phyloP scores from a whole-genome alignment of 148 eudicot genomes.

The Diospyros lotus region DNA sequence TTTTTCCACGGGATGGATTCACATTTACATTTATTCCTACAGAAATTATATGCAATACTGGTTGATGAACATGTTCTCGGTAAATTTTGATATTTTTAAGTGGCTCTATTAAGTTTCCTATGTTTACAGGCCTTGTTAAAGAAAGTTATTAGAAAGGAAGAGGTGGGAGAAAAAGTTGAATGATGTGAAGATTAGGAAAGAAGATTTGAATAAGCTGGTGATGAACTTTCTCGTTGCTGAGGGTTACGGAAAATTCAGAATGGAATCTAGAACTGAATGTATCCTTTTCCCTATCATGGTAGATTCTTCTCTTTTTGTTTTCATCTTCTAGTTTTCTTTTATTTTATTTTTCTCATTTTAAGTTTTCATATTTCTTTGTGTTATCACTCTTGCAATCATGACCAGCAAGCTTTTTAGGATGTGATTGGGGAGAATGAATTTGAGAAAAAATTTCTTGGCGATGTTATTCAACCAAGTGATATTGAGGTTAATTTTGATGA shows the following conservation, averaged over 20 bases:
- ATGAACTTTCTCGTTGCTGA: slow-evolving; percentile 84
- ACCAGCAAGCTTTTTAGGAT: no score
- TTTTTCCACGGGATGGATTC: background rate
- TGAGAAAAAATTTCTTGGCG: slow-evolving; percentile 64
- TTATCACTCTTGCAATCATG: no score
- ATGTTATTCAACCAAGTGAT: slow-evolving; percentile 79
- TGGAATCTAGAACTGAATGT: slow-evolving; percentile 78
- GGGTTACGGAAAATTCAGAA: slow-evolving; percentile 70
- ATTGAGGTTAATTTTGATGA: slow-evolving; percentile 88
- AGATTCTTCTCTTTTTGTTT: background rate
- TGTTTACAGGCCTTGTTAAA: slow-evolving; percentile 55
- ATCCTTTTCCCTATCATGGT: slow-evolving; percentile 34
- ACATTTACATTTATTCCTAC: background rate
- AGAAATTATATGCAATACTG: background rate
- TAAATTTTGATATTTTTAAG: background rate
- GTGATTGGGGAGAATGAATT: slow-evolving; percentile 79
- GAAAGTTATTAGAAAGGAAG: slow-evolving; percentile 73
- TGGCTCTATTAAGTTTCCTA: slow-evolving; percentile 7
- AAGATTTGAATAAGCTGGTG: slow-evolving; percentile 74
- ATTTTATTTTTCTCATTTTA: no score
- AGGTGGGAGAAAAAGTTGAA: slow-evolving; percentile 79
- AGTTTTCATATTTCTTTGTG: no score
- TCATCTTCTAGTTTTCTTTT: no score
- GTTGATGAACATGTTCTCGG: background rate
- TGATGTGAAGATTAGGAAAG: slow-evolving; percentile 65